A percentile compares a stretch with the other conserved stretches of the same genome.
phyloP scores from a whole-genome alignment of 2,329 filamentous ascomycete species.

The Raffaelea arxii region DNA sequence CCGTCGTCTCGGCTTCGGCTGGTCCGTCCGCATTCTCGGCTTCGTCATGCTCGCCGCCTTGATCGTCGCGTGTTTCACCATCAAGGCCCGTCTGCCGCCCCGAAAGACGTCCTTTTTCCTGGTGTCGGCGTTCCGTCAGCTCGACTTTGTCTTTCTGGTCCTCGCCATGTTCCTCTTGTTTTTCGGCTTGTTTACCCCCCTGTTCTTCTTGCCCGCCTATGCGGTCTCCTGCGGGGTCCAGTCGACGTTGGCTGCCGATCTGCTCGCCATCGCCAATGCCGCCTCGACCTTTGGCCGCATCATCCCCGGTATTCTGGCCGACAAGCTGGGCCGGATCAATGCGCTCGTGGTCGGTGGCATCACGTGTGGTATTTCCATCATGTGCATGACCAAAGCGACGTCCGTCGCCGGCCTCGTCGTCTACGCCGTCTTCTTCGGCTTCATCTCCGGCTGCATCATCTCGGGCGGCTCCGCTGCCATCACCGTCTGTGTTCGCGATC shows the following conservation, averaged over 20 bases:
- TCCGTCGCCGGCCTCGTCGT: constrained; percentile 13
- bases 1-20: constrained; percentile 14
- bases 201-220: constrained; percentile 47
- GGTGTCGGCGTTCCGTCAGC: constrained; percentile 42
- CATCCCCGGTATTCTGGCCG: constrained; percentile 40
- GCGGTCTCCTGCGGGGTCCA: constrained; percentile 33
- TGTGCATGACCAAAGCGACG: constrained; percentile 17
- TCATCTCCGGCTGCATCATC: constrained; percentile 21
- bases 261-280: constrained; percentile 53
- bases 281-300: constrained; percentile 44
- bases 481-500: constrained; percentile 27
- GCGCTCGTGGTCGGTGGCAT: constrained; percentile 14
- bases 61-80: constrained; percentile 25
- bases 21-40: constrained; percentile 29
- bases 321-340: constrained; percentile 41
- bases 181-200: constrained; percentile 35
- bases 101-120: constrained; percentile 12
- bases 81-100: constrained; percentile 36
- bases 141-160: constrained; percentile 34
- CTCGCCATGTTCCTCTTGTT: constrained; percentile 17
- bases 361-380: constrained; percentile 16
- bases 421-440: constrained; percentile 13
- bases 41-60: constrained; percentile 30
- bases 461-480: constrained; percentile 27
- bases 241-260: constrained; percentile 46